Conservation (phyloP, 441 rosid genomes). For the Flueggea neowawraea region DNA sequence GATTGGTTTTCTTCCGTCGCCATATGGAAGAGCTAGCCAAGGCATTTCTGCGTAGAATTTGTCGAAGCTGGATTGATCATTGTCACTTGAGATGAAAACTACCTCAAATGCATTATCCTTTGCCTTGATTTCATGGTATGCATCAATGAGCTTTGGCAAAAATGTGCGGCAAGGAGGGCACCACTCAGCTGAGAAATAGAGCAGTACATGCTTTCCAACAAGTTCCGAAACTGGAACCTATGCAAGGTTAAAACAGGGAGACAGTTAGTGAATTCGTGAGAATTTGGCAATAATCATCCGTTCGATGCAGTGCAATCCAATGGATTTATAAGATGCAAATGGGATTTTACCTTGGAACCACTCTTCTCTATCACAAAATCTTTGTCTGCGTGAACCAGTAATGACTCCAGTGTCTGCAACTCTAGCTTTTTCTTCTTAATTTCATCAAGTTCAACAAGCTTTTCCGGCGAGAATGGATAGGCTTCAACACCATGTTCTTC, state of each 20-base stretch:
- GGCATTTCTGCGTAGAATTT: constrained; percentile 36
- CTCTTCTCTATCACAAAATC: constrained; percentile 31
- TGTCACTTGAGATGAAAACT: constrained; percentile 36
- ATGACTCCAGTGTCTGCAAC: constrained; percentile 35
- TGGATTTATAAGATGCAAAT: too few relatives aligned
- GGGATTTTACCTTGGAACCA: constrained; percentile 19
- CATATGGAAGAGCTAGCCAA: constrained; percentile 38
- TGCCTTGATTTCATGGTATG: constrained; percentile 24
- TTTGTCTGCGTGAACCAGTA: constrained; percentile 31
- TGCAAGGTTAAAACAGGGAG: constrained; percentile 4
- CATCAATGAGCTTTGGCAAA: constrained; percentile 19
- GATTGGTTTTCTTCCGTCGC: constrained; percentile 17
- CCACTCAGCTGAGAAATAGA: constrained; percentile 37
- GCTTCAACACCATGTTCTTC: constrained; percentile 32
- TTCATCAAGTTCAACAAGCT: constrained; percentile 30
- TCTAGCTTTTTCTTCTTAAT: constrained; percentile 29
- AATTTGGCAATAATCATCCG: not conserved
- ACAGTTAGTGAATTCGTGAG: not conserved
- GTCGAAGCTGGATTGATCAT: constrained; percentile 31
- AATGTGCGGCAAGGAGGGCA: constrained; percentile 31
- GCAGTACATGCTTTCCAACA: constrained; percentile 32
- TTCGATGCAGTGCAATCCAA: not conserved
- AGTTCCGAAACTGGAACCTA: constrained; percentile 31
- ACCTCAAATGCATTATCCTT: constrained; percentile 26
- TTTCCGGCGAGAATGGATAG: constrained; percentile 41